These are phyloP conservation scores for Pythium phragmiticola DNA, from an alignment of 352 stramenopile genomes.

Conservation along the genomic window DNA sequence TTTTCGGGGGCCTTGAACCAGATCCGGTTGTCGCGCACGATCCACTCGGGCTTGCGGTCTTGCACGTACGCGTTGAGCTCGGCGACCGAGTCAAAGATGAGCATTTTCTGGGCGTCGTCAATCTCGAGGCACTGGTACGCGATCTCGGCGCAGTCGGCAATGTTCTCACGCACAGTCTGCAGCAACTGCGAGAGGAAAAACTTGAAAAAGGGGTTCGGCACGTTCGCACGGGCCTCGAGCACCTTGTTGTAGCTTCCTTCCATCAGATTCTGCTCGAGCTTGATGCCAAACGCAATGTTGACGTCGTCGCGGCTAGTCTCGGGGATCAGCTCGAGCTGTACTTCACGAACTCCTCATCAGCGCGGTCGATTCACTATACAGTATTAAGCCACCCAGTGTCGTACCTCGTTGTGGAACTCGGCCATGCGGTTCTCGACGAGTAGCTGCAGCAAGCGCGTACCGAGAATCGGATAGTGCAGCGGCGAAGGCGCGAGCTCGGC, in stretches of 20 bases:
- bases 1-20: constrained; percentile 92
- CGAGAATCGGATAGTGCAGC: constrained; percentile 86
- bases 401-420: constrained; percentile 91
- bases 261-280: constrained; percentile 92
- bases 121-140: constrained; percentile 90
- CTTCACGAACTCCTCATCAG: not conserved
- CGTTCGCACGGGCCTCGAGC: constrained; percentile 80
- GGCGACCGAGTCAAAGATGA: constrained; percentile 87
- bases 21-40: constrained; percentile 75
- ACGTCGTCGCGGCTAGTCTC: constrained; percentile 76
- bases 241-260: constrained; percentile 94
- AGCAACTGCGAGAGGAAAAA: constrained; percentile 94
- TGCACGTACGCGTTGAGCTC: constrained; percentile 88
- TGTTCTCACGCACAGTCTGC: constrained; percentile 94
- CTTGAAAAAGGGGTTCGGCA: constrained; percentile 91
- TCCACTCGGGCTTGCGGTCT: constrained; percentile 90
- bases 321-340: constrained; percentile 81
- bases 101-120: constrained; percentile 88
- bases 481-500: constrained; percentile 54
- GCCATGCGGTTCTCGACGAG: constrained; percentile 92
- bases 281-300: constrained; percentile 89
- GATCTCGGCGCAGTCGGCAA: constrained; percentile 95
- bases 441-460: constrained; percentile 87
- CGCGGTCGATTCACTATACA: not conserved
- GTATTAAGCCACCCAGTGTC: not conserved